phyloP scores from a whole-genome alignment of 2,329 filamentous ascomycete species.

The Pseudogymnoascus sp. region DNA sequence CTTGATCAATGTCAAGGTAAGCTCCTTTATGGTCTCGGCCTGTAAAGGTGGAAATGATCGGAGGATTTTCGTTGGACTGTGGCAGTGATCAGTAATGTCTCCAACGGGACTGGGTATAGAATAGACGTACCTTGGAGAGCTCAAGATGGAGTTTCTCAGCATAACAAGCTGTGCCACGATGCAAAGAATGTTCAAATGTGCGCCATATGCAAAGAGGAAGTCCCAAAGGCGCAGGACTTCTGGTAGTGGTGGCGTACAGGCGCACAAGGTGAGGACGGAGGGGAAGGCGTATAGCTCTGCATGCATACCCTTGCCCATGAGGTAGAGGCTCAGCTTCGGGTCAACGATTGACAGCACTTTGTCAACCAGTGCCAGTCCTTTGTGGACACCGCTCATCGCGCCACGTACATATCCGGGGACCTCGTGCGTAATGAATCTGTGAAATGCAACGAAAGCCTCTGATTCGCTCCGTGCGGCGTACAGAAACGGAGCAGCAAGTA shows the following conservation, averaged over 20 bases:
- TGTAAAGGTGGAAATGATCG: conserved; percentile 78
- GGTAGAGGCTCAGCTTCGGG: conserved; percentile 73
- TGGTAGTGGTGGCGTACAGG: conserved; percentile 88
- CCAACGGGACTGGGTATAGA: not conserved
- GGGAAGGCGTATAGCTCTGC: conserved; percentile 96
- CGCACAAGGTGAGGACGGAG: conserved; percentile 86
- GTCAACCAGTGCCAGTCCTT: conserved; percentile 83
- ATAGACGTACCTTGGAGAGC: conserved; percentile 64
- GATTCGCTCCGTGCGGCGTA: conserved; percentile 92
- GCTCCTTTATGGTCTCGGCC: conserved; percentile 72
- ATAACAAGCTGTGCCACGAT: conserved; percentile 92
- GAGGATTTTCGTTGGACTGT: conserved; percentile 85
- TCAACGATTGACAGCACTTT: conserved; percentile 88
- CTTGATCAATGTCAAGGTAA: conserved; percentile 77
- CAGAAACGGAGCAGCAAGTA: conserved; percentile 88
- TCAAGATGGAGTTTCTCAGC: conserved; percentile 75
- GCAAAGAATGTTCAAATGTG: conserved; percentile 89
- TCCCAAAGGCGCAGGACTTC: conserved; percentile 94
- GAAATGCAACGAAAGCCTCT: conserved; percentile 87
- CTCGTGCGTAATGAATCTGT: conserved; percentile 77
- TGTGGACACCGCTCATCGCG: conserved; percentile 95
- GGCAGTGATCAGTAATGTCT: conserved; percentile 20
- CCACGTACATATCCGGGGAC: conserved; percentile 90
- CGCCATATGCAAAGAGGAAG: conserved; percentile 91
- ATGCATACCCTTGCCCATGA: conserved; percentile 78